Evolutionary conservation across 140 eudicot species (phyloP), one percentile per base, ranked within the genome.

Genomic region (Cichorium intybus): DNA sequence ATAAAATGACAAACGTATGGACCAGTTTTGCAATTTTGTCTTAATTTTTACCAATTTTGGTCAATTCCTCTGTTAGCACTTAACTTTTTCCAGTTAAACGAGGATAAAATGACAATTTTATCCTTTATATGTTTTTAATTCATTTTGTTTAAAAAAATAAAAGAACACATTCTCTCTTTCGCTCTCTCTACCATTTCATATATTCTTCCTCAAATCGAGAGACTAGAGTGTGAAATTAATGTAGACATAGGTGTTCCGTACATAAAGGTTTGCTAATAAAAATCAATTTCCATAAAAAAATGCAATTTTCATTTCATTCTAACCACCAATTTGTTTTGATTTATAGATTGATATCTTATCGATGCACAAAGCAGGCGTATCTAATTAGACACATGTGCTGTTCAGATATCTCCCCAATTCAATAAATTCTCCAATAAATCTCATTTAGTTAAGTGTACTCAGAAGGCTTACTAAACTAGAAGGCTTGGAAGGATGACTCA

Each of bases 261-360:
- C 53, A 72, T 81, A 52, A 76, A 83, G 95, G 97, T 89, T 35
- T 71, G 78, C 48, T 20, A 11, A 15, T 65, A 48, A 11, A 35
- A n/a, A 58, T 20, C 14, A 67, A 24, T 48, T 24, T 11, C 27
- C 24, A 17, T 50, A 47, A 17, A 68, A 43, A 39, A 34, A 37
- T 67, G 54, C 39, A 54, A 24, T 39, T 67, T 24, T 24, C 31
- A 60, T 50, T 7, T 49, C 54, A 70, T 35, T 48, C 37, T 6
- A 57, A 34, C 24, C 62, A 59, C 50, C 18, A n/a, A 31, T 24
- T 55, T 8, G 12, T 52, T 37, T 29, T 70, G 43, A 51, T 73
- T 28, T 29, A 48, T 81, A 89, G 97, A 92, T 89, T 76, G 78
- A 78, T n/a, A 66, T 89, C 71, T 63, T 89, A 75, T 89, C 97